These are phyloP conservation scores for Huiozyma sinensis DNA, from an alignment of 805 yeast species.

Conservation along the genomic window DNA sequence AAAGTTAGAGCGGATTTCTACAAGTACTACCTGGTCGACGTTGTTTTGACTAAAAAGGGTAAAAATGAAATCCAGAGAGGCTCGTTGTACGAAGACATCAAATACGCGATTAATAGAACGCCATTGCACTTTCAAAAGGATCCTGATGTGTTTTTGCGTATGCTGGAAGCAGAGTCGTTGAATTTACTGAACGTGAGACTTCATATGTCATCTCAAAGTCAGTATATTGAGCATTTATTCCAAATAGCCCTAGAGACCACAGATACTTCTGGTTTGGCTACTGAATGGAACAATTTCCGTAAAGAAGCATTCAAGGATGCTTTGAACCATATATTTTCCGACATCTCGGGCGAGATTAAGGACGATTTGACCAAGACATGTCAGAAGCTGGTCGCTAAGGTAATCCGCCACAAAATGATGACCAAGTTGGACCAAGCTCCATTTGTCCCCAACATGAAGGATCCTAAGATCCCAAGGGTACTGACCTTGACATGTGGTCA, in stretches of 20 bases:
- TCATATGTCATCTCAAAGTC: constrained; percentile 31
- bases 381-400: constrained; percentile 55
- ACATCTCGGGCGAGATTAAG: constrained; percentile 64
- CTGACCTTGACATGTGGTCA: constrained; percentile 77
- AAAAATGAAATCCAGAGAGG: constrained; percentile 63
- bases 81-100: constrained; percentile 79
- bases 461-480: constrained; percentile 79
- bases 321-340: constrained; percentile 52
- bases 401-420: constrained; percentile 59
- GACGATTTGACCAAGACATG: constrained; percentile 73
- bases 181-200: constrained; percentile 64
- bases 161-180: constrained; percentile 81
- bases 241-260: constrained; percentile 57
- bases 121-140: constrained; percentile 60
- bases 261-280: constrained; percentile 63
- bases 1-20: constrained; percentile 55
- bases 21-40: constrained; percentile 56
- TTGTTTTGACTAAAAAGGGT: constrained; percentile 77
- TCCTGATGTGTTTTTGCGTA: constrained; percentile 78
- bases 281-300: constrained; percentile 74
- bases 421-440: constrained; percentile 88
- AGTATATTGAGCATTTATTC: constrained; percentile 36
- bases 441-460: constrained; percentile 66
- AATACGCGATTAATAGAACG: constrained; percentile 76
- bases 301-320: constrained; percentile 56